Conservation (phyloP, 345 rosid genomes). For the Leavenworthia alabamica region DNA sequence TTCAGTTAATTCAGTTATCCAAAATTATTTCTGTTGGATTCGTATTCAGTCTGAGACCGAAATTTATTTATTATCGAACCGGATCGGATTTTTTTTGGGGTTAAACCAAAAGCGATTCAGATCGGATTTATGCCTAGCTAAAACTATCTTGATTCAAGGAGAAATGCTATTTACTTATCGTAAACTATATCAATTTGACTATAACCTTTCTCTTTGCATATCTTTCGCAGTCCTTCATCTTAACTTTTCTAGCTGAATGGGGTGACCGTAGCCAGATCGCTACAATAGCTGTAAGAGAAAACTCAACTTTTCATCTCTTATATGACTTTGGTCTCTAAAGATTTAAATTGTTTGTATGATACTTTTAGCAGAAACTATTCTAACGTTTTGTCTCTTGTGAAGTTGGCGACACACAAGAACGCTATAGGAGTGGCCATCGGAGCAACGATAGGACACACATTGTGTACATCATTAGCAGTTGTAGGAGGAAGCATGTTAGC, state of each 20-base stretch:
- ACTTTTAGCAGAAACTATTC: background rate
- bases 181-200: background rate
- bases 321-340: background rate
- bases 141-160: background rate
- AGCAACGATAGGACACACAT: constrained; percentile 73
- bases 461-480: constrained; percentile 91
- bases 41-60: no score
- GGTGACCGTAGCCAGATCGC: constrained; percentile 99
- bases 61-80: no score
- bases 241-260: constrained; percentile 98
- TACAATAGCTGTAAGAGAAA: constrained; percentile 86
- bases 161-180: background rate
- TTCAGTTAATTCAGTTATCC: no score
- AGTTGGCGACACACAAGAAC: constrained; percentile 97
- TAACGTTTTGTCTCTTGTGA: constrained; percentile 28
- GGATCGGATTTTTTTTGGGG: no score
- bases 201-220: constrained; percentile 2
- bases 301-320: no score
- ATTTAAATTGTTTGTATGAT: background rate
- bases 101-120: no score
- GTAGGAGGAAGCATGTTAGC: constrained; percentile 99
- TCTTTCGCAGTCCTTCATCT: constrained; percentile 68
- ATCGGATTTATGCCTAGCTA: no score
- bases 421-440: constrained; percentile 91
- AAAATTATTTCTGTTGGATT: no score